Evolutionary conservation across 805 yeast species (phyloP).

Genomic region (Suhomyces sp.): DNA sequence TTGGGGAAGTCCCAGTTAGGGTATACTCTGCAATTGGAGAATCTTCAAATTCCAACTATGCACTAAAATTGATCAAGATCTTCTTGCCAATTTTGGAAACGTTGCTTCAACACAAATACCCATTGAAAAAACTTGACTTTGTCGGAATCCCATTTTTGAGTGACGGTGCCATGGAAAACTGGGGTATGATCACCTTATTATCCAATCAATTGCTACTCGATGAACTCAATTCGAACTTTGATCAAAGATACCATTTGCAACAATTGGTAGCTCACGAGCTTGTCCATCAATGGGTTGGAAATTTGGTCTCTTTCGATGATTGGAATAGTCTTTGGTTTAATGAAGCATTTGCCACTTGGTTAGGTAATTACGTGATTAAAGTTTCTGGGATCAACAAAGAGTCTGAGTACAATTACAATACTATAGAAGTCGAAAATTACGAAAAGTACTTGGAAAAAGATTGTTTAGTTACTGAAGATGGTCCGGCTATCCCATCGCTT

Average conservation of each 20-base stretch:
- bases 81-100: slow-evolving; percentile 49
- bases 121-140: slow-evolving; percentile 64
- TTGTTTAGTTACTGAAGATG: slow-evolving; percentile 21
- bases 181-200: slow-evolving; percentile 65
- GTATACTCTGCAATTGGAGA: slow-evolving; percentile 59
- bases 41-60: slow-evolving; percentile 44
- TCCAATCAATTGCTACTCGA: slow-evolving; percentile 43
- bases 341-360: slow-evolving; percentile 76
- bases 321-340: slow-evolving; percentile 74
- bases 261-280: slow-evolving; percentile 70
- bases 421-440: slow-evolving; percentile 11
- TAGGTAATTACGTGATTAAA: slow-evolving; percentile 50
- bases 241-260: slow-evolving; percentile 35
- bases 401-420: slow-evolving; percentile 10
- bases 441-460: slow-evolving; percentile 40
- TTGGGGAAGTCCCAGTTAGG: slow-evolving; percentile 41
- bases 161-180: slow-evolving; percentile 82
- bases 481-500: slow-evolving; percentile 31
- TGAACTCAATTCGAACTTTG: slow-evolving; percentile 19
- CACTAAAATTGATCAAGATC: slow-evolving; percentile 48
- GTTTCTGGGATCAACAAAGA: slow-evolving; percentile 16
- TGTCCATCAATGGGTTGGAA: slow-evolving; percentile 81
- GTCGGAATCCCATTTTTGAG: slow-evolving; percentile 67
- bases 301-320: slow-evolving; percentile 61
- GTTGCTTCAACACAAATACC: slow-evolving; percentile 48